Percentiles rank a stretch among this genome's conserved stretches.
phyloP scores from a whole-genome alignment of 352 stramenopile species.

The Globisporangium camurandrum region DNA sequence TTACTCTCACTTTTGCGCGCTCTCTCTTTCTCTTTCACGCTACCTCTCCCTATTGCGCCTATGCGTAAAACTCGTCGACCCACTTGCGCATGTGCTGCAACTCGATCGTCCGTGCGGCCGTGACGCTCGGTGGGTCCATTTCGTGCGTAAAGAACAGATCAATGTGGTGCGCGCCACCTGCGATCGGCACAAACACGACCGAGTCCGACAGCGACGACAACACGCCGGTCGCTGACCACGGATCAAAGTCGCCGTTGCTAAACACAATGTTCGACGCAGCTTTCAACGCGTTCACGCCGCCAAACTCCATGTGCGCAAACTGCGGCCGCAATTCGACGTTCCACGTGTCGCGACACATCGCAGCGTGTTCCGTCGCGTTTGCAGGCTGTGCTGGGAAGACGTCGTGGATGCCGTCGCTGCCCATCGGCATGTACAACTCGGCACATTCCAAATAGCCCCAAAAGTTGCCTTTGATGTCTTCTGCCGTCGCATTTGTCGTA shows the following conservation, averaged over 20 bases:
- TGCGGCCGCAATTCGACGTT: constrained; percentile 33
- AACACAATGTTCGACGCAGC: constrained; percentile 59
- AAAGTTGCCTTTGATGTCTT: neutral
- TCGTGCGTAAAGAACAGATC: constrained; percentile 78
- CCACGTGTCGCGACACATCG: constrained; percentile 28
- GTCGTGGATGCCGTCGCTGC: constrained; percentile 29
- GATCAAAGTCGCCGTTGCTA: constrained; percentile 57
- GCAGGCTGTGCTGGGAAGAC: constrained; percentile 20
- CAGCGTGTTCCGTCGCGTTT: constrained; percentile 23
- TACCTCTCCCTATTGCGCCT: constrained; percentile 1
- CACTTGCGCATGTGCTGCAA: constrained; percentile 48
- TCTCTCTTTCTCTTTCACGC: no score
- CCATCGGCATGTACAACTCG: constrained; percentile 40
- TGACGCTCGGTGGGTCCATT: constrained; percentile 42
- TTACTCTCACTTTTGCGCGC: no score
- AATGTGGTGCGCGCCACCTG: constrained; percentile 55
- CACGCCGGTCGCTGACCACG: constrained; percentile 50
- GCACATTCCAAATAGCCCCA: constrained; percentile 25
- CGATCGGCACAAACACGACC: constrained; percentile 44
- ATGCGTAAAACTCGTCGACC: constrained; percentile 29
- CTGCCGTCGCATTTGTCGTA: neutral
- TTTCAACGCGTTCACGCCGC: constrained; percentile 36
- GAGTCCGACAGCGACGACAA: constrained; percentile 25
- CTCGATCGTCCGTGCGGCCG: constrained; percentile 31
- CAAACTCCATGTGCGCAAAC: constrained; percentile 40